Evolutionary conservation across 2,329 filamentous ascomycete species (phyloP), one percentile per base, ranked within the genome.

Genomic region (Myriosclerotinia curreyana): DNA sequence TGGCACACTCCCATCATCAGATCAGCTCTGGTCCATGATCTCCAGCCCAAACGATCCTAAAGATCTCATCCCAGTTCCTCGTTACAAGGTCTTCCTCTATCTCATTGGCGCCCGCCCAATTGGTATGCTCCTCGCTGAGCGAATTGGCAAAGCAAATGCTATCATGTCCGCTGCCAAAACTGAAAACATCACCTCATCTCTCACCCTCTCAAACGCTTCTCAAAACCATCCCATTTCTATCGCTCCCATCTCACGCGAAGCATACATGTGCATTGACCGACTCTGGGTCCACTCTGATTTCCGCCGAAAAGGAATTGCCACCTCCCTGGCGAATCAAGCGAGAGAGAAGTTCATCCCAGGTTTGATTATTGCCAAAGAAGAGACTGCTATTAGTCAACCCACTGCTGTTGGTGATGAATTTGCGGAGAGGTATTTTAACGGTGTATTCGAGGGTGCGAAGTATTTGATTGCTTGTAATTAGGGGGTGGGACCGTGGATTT

Each of bases 381-480:
- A 80, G 70, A 77, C 88, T 48, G 86, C 86, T 3, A 88, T 89
- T 75, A 87, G 84, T 69, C 84, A 87, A 70, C 85, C 86, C n/a
- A 89, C 86, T 0, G 82, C 83, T 68, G 83, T 81, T 70, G 86
- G 86, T 46, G 81, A 80, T 17, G 76, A 76, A 50, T 76, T 89
- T 67, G 84, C 85, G 11, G 77, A 53, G 38, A 64, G 81, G 69
- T 81, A 79, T 66, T 88, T 56, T 17, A 20, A 34, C 15, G 52
- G 48, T n/a, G 52, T 55, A 22, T 66, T 66, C 15, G 42, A 40
- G 15, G 48, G 49, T 4, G 60, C 46, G 36, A 38, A 17, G 34
- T 59, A 22, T 28, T 25, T 34, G 25, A 7, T 63, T 51, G 28
- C 15, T 36, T 22, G 17, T 46, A 11, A 5, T 34, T 53, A 25